Evolutionary conservation across 2,329 filamentous ascomycete species (phyloP).

Genomic region (Cladosporium sp.): DNA sequence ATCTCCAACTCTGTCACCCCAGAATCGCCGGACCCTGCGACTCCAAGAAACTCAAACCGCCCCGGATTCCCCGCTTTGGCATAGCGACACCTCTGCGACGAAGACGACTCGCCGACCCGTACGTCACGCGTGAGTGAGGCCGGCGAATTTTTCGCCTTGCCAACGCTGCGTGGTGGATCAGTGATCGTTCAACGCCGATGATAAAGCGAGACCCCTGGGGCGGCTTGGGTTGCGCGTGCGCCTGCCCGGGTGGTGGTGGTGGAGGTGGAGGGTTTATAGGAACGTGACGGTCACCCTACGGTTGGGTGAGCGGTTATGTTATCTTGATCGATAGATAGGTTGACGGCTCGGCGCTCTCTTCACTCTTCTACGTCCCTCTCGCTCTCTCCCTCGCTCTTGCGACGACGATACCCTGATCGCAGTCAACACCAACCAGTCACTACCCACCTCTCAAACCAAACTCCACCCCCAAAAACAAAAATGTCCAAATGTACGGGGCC

Average conservation of each 20-base stretch:
- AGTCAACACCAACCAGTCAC: neutral
- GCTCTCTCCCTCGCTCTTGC: neutral
- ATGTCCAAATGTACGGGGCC: neutral
- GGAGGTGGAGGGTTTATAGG: no score
- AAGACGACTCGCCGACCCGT: no score
- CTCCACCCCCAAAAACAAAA: neutral
- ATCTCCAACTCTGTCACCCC: neutral
- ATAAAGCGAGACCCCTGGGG: no score
- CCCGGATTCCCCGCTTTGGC: neutral
- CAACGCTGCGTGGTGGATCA: neutral
- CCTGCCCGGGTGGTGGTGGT: no score
- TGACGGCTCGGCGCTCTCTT: neutral
- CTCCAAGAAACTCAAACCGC: neutral
- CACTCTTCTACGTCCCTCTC: neutral
- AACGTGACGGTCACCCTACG: neutral
- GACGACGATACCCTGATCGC: neutral
- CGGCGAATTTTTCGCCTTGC: neutral
- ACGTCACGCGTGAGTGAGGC: neutral
- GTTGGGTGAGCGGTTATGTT: neutral
- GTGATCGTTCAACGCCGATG: no score
- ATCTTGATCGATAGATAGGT: neutral
- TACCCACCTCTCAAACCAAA: neutral
- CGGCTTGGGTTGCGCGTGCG: no score
- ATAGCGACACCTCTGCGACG: neutral
- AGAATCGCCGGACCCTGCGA: neutral